Base-by-base conservation (phyloP, 2,329 filamentous ascomycete species). In the Metarhizium robertsii region DNA sequence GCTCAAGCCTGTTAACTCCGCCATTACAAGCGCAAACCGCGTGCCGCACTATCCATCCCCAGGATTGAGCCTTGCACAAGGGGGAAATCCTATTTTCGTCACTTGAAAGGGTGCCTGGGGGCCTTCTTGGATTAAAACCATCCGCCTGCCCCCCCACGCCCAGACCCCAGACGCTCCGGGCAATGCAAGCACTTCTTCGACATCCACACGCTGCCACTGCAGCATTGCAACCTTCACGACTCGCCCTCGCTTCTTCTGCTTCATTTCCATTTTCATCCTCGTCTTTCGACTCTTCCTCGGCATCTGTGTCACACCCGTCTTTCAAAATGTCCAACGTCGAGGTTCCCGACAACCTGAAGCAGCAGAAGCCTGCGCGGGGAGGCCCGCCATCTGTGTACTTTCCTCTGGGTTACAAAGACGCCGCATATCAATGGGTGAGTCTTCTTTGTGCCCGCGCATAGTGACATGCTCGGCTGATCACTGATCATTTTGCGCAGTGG, bases 361-460 rank as follows among this genome's bases (percentile, higher is more conserved):
- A 65, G 13, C 65, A 65, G 53, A 61, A 66, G 45, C 59, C 65
- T 48, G 11, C 13, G 46, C 51, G 10, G 13, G 59, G 61, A 25
- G 66, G 64, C 32, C 64, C 65, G 1, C 57, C 64, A 2, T 67
- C 70, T 42, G 65, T 66, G 1, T 85, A 81, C 70, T 97, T 99
- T 62, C 92, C 94, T 2, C 74, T 97, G 25, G 86, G 91, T 52
- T 96, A 96, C 74, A 94, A 92, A 66, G 91, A 96, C 57, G 92
- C 90, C 16, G 90, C 90, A 60, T 86, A 81, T 62, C 92, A 97
- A 79, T 97, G 94, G 90, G 88, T 90, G 72, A 60, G 85, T 54
- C 18, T 38, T 6, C 25, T 20, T 11, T 13, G 18, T 11, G 43
- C 43, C 45, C 20, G 45, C 20, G 20, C 45, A 30, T n/a, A 48